phyloP scores from a whole-genome alignment of 2,329 filamentous ascomycete species.

The Cytospora paraplurivora region DNA sequence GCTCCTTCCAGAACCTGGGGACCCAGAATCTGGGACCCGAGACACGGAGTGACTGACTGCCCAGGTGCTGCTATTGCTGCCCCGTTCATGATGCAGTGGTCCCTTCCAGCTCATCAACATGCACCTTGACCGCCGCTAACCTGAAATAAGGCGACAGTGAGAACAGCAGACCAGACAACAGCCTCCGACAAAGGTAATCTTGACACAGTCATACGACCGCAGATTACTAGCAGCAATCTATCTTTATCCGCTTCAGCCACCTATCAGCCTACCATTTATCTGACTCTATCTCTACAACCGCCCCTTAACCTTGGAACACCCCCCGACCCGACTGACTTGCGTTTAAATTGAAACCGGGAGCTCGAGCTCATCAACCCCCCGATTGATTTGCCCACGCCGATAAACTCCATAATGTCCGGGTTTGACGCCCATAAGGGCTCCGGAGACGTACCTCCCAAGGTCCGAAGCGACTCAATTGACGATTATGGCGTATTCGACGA shows the following conservation, averaged over 20 bases:
- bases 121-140: conserved; percentile 24
- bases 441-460: not conserved
- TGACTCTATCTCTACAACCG: not conserved
- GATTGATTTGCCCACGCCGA: conserved; percentile 5
- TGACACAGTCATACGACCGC: conserved; percentile 18
- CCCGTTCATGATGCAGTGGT: not conserved
- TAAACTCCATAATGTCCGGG: conserved; percentile 21
- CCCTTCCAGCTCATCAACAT: not conserved
- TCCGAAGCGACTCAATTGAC: conserved; percentile 45
- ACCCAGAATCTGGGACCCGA: conserved; percentile 9
- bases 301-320: not conserved
- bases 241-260: conserved; percentile 1
- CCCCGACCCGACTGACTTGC: not conserved
- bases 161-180: conserved; percentile 2
- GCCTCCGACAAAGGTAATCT: conserved; percentile 9
- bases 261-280: not conserved
- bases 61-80: conserved; percentile 9
- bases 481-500: conserved; percentile 56
- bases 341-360: not conserved
- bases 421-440: conserved; percentile 20
- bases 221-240: conserved; percentile 7
- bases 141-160: conserved; percentile 19
- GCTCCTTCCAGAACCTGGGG: conserved; percentile 6
- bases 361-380: not conserved
- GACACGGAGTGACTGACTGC: not conserved